These are phyloP conservation scores for Boletus vinaceobasis DNA, from an alignment of 768 basidiomycete species.

Conservation along the genomic window DNA sequence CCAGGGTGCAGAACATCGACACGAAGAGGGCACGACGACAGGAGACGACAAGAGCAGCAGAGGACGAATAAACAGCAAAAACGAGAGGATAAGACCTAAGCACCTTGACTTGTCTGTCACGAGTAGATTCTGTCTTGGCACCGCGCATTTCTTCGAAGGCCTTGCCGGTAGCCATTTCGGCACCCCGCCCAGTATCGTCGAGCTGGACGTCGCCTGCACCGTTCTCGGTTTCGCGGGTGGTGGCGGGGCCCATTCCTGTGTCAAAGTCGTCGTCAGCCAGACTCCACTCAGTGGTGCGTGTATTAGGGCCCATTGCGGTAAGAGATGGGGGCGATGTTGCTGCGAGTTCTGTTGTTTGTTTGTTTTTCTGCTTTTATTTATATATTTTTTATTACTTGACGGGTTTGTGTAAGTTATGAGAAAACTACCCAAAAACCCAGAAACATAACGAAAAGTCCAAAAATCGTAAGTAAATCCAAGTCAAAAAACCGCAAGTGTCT, in stretches of 20 bases:
- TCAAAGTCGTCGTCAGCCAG: conserved; percentile 46
- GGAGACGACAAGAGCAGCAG: conserved; percentile 19
- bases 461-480: neutral
- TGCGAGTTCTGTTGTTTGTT: neutral
- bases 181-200: conserved; percentile 19
- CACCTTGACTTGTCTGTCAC: conserved; percentile 86
- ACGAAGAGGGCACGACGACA: conserved; percentile 15
- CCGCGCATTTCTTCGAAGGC: conserved; percentile 45
- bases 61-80: conserved; percentile 27
- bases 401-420: neutral
- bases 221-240: conserved; percentile 44
- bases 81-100: conserved; percentile 63
- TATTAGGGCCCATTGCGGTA: conserved; percentile 23
- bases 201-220: conserved; percentile 42
- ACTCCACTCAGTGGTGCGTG: conserved; percentile 40
- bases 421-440: neutral
- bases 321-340: neutral
- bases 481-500: neutral
- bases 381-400: neutral
- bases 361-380: neutral
- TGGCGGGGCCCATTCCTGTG: conserved; percentile 42
- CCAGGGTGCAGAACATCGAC: conserved; percentile 18
- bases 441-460: neutral
- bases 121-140: conserved; percentile 41
- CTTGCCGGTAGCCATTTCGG: conserved; percentile 17